These are phyloP conservation scores for Fusarium devonianum DNA, from an alignment of 2,329 filamentous ascomycete species.

Conservation along the genomic window DNA sequence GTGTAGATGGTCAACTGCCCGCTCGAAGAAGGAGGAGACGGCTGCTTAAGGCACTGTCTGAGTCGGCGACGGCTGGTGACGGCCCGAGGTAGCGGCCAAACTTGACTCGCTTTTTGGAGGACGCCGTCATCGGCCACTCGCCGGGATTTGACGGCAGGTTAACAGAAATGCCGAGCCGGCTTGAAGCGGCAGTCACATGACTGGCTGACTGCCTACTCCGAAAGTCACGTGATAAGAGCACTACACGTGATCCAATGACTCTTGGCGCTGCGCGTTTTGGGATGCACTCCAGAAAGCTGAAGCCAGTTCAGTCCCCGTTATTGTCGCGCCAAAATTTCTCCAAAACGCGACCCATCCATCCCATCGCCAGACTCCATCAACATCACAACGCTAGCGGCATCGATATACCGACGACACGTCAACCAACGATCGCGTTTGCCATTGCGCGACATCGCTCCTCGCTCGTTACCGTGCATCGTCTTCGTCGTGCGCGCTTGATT, in stretches of 20 bases:
- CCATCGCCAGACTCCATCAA: slow-evolving; percentile 38
- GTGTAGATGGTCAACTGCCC: slow-evolving; percentile 23
- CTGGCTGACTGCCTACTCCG: rapidly evolving
- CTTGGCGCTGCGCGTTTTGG: slow-evolving; percentile 24
- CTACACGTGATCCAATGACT: not conserved
- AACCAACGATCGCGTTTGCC: slow-evolving; percentile 11
- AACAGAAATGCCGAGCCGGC: slow-evolving; percentile 35
- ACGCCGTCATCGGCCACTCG: slow-evolving; percentile 41
- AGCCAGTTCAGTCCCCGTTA: slow-evolving; percentile 22
- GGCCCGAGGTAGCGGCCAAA: slow-evolving; percentile 49
- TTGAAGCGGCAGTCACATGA: slow-evolving; percentile 22
- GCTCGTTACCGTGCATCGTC: slow-evolving; percentile 18
- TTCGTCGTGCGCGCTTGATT: slow-evolving; percentile 24
- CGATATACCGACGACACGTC: slow-evolving; percentile 22
- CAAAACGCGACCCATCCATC: slow-evolving; percentile 44
- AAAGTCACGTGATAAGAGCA: slow-evolving; percentile 13
- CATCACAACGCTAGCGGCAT: slow-evolving; percentile 39
- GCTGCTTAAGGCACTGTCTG: slow-evolving; percentile 13
- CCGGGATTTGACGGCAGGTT: slow-evolving; percentile 36
- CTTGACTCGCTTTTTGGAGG: slow-evolving; percentile 17
- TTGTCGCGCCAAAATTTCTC: slow-evolving; percentile 51
- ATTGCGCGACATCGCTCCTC: slow-evolving; percentile 10
- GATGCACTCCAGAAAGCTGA: slow-evolving; percentile 29
- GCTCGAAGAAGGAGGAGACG: slow-evolving; percentile 16
- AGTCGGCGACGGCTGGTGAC: slow-evolving; percentile 47